Conservation (phyloP, 768 basidiomycete species). For the Mrakia frigida region DNA sequence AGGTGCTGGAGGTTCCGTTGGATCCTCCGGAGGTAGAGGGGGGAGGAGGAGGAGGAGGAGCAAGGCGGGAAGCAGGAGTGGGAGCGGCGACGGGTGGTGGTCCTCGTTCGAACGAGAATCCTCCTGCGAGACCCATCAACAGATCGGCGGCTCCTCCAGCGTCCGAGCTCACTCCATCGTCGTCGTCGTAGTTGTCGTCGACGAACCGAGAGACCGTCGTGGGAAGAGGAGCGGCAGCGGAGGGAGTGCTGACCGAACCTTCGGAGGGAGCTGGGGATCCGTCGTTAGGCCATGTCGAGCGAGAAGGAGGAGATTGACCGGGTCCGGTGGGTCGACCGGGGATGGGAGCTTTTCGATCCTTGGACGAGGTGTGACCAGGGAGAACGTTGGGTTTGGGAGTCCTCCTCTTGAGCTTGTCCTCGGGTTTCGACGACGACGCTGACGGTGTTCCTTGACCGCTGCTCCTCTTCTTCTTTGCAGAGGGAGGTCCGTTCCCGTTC, state of each 20-base stretch:
- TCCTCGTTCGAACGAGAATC: constrained; percentile 39
- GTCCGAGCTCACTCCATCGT: constrained; percentile 29
- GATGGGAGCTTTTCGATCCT: background rate
- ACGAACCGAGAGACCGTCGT: constrained; percentile 55
- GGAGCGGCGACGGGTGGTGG: background rate
- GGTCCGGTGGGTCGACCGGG: constrained; percentile 1
- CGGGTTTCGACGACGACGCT: constrained; percentile 10
- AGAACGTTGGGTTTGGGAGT: background rate
- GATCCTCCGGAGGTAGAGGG: background rate
- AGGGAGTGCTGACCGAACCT: constrained; percentile 12
- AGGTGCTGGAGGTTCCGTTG: background rate
- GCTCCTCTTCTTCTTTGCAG: constrained; percentile 13
- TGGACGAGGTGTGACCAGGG: background rate
- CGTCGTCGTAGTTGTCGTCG: constrained; percentile 81
- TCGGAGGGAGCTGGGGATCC: background rate
- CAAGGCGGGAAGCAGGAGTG: background rate
- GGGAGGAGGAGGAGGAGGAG: background rate
- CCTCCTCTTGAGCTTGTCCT: constrained; percentile 10
- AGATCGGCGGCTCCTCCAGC: constrained; percentile 67
- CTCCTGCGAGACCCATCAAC: constrained; percentile 62
- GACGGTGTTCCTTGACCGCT: background rate
- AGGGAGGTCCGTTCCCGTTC: background rate
- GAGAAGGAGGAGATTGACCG: constrained; percentile 6
- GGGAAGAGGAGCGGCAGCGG: constrained; percentile 50
- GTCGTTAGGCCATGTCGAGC: background rate